Conservation (phyloP, 176 grass and related monocot genomes). For the Zoysia japonica region DNA sequence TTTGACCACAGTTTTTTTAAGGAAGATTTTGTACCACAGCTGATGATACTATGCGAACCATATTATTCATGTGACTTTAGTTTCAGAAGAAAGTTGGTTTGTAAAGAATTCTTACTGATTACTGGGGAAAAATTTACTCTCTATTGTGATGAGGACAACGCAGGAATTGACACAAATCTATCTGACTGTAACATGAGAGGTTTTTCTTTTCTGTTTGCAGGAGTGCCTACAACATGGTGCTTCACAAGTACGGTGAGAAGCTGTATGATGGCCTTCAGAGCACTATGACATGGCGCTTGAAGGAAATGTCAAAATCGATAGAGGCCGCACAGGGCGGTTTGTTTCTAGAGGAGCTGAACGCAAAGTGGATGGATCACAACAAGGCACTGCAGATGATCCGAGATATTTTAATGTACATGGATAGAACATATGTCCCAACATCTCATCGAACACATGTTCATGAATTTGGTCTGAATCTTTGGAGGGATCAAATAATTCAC, state of each 20-base stretch:
- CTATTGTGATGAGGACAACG: too few species aligned
- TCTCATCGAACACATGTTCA: constrained; percentile 76
- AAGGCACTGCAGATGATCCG: constrained; percentile 92
- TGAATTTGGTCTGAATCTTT: constrained; percentile 87
- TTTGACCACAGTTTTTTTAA: not conserved
- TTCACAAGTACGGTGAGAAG: constrained; percentile 94
- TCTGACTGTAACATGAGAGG: constrained; percentile 15
- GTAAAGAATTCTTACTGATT: too few species aligned
- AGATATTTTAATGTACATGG: constrained; percentile 99
- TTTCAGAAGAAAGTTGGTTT: too few species aligned
- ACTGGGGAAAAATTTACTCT: too few species aligned
- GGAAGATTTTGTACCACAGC: not conserved
- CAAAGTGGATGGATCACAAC: constrained; percentile 94
- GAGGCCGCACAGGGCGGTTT: constrained; percentile 79
- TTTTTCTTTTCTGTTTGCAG: constrained; percentile 38
- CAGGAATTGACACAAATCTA: too few species aligned
- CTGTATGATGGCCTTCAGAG: constrained; percentile 71
- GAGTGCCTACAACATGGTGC: constrained; percentile 98
- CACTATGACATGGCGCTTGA: constrained; percentile 76
- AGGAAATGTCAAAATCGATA: constrained; percentile 76
- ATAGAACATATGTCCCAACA: constrained; percentile 63
- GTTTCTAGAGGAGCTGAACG: constrained; percentile 80
- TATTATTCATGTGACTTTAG: not conserved
- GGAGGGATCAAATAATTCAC: constrained; percentile 90
- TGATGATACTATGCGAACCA: not conserved